phyloP scores from a whole-genome alignment of 1,284 basidiomycete genomes.

The Blastosporella zonata region DNA sequence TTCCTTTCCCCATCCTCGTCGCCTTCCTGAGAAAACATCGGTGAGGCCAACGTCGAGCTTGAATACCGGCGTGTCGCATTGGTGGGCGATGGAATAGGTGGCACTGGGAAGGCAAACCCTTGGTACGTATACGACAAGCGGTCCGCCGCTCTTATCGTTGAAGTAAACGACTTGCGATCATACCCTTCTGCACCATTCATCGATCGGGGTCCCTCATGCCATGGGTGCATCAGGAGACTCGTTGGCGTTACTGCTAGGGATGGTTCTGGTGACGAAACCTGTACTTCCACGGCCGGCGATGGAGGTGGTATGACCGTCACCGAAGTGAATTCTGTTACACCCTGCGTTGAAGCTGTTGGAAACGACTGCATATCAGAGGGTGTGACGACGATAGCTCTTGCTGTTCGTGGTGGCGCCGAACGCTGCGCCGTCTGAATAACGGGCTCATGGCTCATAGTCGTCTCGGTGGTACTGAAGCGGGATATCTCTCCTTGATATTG shows the following conservation, averaged over 20 bases:
- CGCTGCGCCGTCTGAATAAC: constrained; percentile 8
- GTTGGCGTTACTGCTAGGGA: background rate
- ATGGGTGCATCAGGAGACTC: constrained; percentile 16
- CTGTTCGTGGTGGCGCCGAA: background rate
- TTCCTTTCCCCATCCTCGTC: background rate
- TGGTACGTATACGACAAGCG: constrained; percentile 9
- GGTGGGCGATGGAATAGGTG: constrained; percentile 8
- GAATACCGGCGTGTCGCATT: constrained; percentile 11
- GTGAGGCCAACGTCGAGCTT: constrained; percentile 15
- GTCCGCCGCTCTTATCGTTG: background rate
- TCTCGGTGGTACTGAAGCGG: background rate
- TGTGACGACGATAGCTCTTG: background rate
- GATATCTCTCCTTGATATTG: constrained; percentile 7
- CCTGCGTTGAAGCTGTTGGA: background rate
- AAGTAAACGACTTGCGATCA: background rate
- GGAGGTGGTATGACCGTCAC: background rate
- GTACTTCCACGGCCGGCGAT: background rate
- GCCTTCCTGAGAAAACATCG: constrained; percentile 8
- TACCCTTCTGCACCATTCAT: background rate
- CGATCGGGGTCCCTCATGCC: constrained; percentile 11
- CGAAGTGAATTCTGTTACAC: background rate
- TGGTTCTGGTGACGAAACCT: background rate
- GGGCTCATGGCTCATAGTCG: constrained; percentile 3
- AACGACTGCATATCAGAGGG: background rate
- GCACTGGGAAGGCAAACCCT: constrained; percentile 12